Evolutionary conservation across 2,329 filamentous ascomycete genomes (phyloP).

Genomic region (Sclerotinia nivalis): DNA sequence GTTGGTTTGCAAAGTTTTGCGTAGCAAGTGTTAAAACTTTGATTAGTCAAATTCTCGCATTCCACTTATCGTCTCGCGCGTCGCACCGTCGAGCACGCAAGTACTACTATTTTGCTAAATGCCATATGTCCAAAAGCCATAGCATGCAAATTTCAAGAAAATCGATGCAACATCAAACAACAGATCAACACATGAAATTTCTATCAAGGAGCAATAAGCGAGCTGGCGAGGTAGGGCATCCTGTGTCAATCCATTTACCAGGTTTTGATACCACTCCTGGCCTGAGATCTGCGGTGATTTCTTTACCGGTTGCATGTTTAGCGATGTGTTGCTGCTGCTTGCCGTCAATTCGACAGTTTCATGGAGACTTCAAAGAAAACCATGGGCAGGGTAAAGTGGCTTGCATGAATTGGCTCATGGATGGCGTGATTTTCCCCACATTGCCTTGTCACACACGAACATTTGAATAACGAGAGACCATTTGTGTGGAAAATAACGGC

Average conservation of each 20-base stretch:
- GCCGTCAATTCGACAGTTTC: not conserved
- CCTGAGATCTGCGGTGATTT: not conserved
- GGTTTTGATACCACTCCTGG: not conserved
- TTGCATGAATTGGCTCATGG: slow-evolving; percentile 11
- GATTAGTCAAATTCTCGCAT: not conserved
- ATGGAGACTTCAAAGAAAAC: not conserved
- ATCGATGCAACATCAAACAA: not conserved
- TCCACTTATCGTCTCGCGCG: not conserved
- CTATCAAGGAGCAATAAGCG: not conserved
- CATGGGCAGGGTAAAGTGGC: slow-evolving; percentile 8
- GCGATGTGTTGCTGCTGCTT: not conserved
- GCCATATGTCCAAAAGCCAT: not conserved
- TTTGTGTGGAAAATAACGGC: not conserved
- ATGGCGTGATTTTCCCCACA: not conserved
- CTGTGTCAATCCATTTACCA: not conserved
- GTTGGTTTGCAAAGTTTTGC: not conserved
- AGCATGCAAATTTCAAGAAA: not conserved
- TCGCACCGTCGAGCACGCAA: not conserved
- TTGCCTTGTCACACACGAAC: not conserved
- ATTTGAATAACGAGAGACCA: not conserved
- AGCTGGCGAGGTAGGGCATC: not conserved
- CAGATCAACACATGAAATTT: not conserved
- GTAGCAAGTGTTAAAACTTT: not conserved
- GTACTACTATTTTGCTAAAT: not conserved
- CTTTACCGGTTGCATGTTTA: not conserved